A percentile compares a stretch with the other conserved stretches of the same genome.
phyloP scores from a whole-genome alignment of 345 rosid species.

The Sisymbrium altissimum region DNA sequence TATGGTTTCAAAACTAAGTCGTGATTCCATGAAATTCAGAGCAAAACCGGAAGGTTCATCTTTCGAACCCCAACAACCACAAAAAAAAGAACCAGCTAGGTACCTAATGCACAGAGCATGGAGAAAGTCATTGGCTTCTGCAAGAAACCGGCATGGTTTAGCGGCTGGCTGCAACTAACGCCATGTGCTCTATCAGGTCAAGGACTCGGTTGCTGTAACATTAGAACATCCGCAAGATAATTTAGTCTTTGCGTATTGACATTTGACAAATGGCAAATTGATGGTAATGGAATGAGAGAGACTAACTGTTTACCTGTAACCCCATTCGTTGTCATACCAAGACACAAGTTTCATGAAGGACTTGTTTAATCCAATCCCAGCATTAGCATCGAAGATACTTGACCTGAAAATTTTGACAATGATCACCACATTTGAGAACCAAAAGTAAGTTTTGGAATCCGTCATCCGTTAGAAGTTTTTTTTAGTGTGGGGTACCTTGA shows the following conservation, averaged over 20 bases:
- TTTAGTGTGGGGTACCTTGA: conserved; percentile 46
- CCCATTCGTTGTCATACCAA: conserved; percentile 99
- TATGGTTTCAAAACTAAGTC: not conserved
- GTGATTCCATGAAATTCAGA: not conserved
- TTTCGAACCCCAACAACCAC: not conserved
- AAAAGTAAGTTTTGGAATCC: not conserved
- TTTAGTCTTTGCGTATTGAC: not conserved
- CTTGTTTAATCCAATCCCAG: conserved; percentile 77
- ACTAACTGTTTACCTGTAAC: conserved; percentile 65
- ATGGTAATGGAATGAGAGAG: not conserved
- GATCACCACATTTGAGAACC: not conserved
- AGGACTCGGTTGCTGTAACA: conserved; percentile 80
- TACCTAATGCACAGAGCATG: not conserved
- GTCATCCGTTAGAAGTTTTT: not conserved
- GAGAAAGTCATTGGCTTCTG: not conserved
- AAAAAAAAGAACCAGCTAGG: not conserved
- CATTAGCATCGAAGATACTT: conserved; percentile 94
- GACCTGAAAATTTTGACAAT: conserved; percentile 47
- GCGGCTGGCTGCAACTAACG: conserved; percentile 58
- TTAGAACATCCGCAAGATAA: not conserved
- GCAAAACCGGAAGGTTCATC: conserved; percentile 14
- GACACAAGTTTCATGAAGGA: conserved; percentile 84
- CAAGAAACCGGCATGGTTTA: not conserved
- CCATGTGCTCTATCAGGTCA: conserved; percentile 91
- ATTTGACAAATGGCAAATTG: not conserved